Base-by-base conservation (phyloP, 352 stramenopile genomes). In the Phytopythium oedochilum region DNA sequence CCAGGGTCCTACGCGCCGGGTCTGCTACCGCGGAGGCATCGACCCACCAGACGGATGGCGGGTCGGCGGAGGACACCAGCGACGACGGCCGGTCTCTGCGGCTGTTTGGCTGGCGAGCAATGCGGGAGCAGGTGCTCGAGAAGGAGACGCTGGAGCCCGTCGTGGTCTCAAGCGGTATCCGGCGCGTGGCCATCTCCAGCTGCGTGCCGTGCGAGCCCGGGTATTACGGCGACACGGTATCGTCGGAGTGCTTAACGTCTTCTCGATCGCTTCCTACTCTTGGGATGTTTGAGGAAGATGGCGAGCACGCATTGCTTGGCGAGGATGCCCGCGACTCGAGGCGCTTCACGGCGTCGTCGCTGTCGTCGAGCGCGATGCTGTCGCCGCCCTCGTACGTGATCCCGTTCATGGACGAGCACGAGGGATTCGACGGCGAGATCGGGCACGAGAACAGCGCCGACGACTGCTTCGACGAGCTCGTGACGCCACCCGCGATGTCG, bases 101-200 rank as follows among this genome's bases (percentile, higher is more conserved):
- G 11, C 62, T 83, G 46, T 68, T 76, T 52, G 70, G 73, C 14
- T 83, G 73, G 73, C 59, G 76, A 20, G 46, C 70, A 9, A 75
- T 76, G 67, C 64, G 70, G 15, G 61, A 71, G 20, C 59, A 72
- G 32, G 59, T 76, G 15, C 70, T 70, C 35, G 65, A 75, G 54
- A 78, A 85, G 36, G 73, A 82, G 34, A 60, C 56, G 23, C 25
- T 64, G 49, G 45, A 20, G 14, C 39, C 62, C 34, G 58, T 34
- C 2, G 51, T 40, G 3, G 58, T 47, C 9, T 54, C 59, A 28
- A 48, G 34, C 32, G 48, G 48, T 15, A 55, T 55, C 34, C 48
- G 35, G 32, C 48, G 48, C 23, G 48, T 55, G 18, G 48, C 34
- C 14, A 55, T 55, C 5, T 55, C 48, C 12, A 20, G 8, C 23